Base-by-base conservation (phyloP, 495 filamentous ascomycete species). In the Talaromyces borbonicus region DNA sequence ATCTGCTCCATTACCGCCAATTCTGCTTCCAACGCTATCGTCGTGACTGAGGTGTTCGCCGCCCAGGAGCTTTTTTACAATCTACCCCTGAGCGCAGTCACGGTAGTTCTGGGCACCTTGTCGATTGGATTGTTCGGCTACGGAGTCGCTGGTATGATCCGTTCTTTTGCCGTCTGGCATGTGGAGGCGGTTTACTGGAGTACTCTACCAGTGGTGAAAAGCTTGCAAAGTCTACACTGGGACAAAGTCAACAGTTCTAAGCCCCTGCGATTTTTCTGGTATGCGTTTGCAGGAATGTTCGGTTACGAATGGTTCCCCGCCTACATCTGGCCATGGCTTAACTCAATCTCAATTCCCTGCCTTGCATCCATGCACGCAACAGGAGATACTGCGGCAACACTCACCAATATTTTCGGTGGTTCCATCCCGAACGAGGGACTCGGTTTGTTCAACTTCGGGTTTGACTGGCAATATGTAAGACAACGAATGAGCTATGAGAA, bases 401-500 rank as follows among this genome's bases (percentile, higher is more conserved):
- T 72, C 23, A 62, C 59, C 18, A 62, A 59, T 20, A 30, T 80
- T 5, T 81, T 81, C 39, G 78, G 78, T 8, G 78, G 78, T 1
- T 56, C 75, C 0, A 50, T 60, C 4, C 69, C 63, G 20, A 79
- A 81, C 48, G 74, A 64, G 41, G 68, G 67, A 3, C 50, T 72
- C 4, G 75, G 75, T 0, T 49, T 76, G 1, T 62, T 79, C 22
- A 61, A 54, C 19, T 35, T 77, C 19, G 63, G 60, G 2, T 65
- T 79, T 8, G 75, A 79, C 55, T 79, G 75, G 75, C 72, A 79
- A 57, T 79, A 78, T 50, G 67, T 77, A 55, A 51, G 60, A 27
- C 8, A 1, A 15, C n/a, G 3, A 9, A 18, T 25, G 18, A 12
- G 16, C 11, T 23, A 9, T 32, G n/a, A 9, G 0, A 14, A 41